Evolutionary conservation across 805 yeast species (phyloP), one percentile per base, ranked within the genome.

Genomic region (Spathaspora arborariae): DNA sequence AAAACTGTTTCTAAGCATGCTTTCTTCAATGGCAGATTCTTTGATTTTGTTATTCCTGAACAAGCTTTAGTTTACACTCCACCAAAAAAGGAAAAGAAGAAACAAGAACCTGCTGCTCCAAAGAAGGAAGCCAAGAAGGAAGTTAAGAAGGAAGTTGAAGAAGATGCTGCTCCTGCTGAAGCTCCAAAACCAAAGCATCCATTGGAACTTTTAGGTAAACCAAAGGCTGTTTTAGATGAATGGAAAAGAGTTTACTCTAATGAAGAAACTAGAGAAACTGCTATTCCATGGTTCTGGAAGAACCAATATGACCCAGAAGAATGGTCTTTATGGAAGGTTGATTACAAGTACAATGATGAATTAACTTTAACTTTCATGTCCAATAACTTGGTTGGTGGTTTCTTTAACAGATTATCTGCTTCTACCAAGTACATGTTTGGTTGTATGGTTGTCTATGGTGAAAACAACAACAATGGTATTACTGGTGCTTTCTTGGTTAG

Each of bases 231-330:
- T 52, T 60, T 90, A 54, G 96, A 90, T 65, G 91, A 87, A 72
- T 89, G 96, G 92, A 91, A 91, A 83, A 85, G 96, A 76, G 73
- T 73, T 55, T 91, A 91, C 85, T 88, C 96, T 53, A 91, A 91
- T 81, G 89, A 88, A 74, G 97, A 91, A 63, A 90, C 97, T 67
- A 87, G 96, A 74, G 84, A 81, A 67, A 82, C 73, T 56, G 96
- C 96, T 57, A 77, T 90, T 57, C 97, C 97, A 69, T 91, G 91
- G 90, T 91, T 91, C 90, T 91, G 96, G 96, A 65, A 72, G 56
- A 85, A 85, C 70, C 83, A 85, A 76, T 90, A 77, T 80, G 84
- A 90, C 76, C 81, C 91, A 55, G 76, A 81, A 53, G 97, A 91
- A 74, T 91, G 88, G 87, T 90, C 97, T 44, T 68, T 91, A 62